phyloP scores from a whole-genome alignment of 2,329 filamentous ascomycete genomes.

The Amphichorda felina region DNA sequence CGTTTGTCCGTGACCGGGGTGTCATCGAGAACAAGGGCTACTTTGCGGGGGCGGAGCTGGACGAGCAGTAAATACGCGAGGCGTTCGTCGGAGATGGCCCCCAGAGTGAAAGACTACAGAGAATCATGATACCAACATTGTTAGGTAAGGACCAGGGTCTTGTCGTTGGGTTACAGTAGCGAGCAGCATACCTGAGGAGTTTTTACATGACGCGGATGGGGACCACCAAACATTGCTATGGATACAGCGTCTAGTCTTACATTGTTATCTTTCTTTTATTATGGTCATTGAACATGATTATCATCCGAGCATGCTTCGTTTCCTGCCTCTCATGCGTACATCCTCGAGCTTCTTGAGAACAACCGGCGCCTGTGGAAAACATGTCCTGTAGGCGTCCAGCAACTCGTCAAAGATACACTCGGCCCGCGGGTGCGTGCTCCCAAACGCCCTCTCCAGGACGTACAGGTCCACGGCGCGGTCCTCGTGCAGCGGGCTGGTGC shows the following conservation, averaged over 20 bases:
- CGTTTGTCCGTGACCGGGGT: constrained; percentile 83
- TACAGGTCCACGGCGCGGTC: constrained; percentile 94
- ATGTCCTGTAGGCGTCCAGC: constrained; percentile 59
- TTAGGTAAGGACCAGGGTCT: no score
- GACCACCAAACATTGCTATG: no score
- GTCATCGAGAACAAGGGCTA: constrained; percentile 99
- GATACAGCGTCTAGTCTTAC: not conserved
- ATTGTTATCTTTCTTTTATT: constrained; percentile 6
- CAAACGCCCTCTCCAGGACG: constrained; percentile 88
- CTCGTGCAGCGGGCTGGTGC: constrained; percentile 72
- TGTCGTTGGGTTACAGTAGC: not conserved
- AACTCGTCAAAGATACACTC: constrained; percentile 66
- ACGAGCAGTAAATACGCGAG: no score
- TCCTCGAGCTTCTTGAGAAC: constrained; percentile 80
- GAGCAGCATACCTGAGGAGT: not conserved
- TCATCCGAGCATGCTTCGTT: constrained; percentile 92
- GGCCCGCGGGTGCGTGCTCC: constrained; percentile 82
- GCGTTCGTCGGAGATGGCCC: no score
- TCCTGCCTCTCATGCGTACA: constrained; percentile 84
- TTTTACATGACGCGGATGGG: not conserved
- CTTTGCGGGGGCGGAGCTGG: constrained; percentile 73
- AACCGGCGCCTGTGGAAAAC: constrained; percentile 61
- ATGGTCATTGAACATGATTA: no score
- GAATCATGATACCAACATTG: no score
- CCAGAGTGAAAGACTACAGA: no score